Percentiles rank a stretch among this genome's conserved stretches.
phyloP scores from a whole-genome alignment of 192 early-diverging fungal genomes.

The Cetraspora pellucida region DNA sequence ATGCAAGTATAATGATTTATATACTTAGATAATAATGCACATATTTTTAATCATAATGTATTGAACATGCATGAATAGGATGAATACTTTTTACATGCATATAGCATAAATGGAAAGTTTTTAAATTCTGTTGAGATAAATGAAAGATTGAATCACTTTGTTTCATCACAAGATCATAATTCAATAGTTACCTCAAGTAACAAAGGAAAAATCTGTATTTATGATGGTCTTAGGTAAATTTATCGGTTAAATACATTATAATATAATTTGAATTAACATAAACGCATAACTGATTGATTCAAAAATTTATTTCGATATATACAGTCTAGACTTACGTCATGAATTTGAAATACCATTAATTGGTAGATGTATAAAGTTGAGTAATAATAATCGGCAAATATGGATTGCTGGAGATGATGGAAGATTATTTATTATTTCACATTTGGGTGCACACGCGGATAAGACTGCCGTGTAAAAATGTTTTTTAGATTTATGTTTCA shows the following conservation, averaged over 20 bases:
- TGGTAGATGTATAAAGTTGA: slow-evolving; percentile 16
- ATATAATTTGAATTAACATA: background rate
- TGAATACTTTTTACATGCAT: slow-evolving; percentile 29
- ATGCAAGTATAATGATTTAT: slow-evolving; percentile 7
- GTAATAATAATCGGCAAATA: slow-evolving; percentile 19
- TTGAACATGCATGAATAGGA: background rate
- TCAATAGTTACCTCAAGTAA: slow-evolving; percentile 8
- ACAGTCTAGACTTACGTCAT: slow-evolving; percentile 18
- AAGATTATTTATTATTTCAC: slow-evolving; percentile 29
- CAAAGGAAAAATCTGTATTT: slow-evolving; percentile 9
- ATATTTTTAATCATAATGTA: background rate
- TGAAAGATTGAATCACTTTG: slow-evolving; percentile 21
- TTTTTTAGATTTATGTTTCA: no score
- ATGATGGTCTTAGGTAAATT: slow-evolving; percentile 28
- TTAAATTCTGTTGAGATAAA: background rate
- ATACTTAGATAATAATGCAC: background rate
- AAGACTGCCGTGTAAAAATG: no score
- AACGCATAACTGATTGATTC: background rate
- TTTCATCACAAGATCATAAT: slow-evolving; percentile 13
- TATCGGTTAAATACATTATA: background rate
- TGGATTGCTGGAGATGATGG: slow-evolving; percentile 25
- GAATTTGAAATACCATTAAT: slow-evolving; percentile 26
- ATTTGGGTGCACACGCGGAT: background rate
- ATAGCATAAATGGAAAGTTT: slow-evolving; percentile 33
- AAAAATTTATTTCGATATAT: background rate